Base-by-base conservation (phyloP, 108 stramenopile genomes). In the Skeletonema potamos region DNA sequence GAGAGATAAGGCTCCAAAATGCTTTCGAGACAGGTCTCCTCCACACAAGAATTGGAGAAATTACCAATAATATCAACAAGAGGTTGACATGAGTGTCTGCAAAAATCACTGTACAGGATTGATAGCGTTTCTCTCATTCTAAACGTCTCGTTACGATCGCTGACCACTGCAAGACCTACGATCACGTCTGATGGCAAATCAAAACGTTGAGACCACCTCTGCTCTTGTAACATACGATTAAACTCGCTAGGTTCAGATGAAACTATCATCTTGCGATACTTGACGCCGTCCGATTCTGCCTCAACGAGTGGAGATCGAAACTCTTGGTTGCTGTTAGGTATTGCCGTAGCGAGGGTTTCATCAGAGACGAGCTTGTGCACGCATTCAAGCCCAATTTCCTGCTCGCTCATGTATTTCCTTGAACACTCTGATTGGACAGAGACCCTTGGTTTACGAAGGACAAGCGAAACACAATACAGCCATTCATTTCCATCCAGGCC, bases 381-480 rank as follows among this genome's bases (percentile, higher is more conserved):
- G 48, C 68, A 37, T 64, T 36, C 39, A 54, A 54, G 37, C 26
- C 15, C 54, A 6, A 51, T 68, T n/a, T 64, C 46, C 58, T 54
- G 18, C 20, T 74, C 73, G 18, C 54, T 26, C 26, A 54, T n/a
- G 5, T n/a, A 32, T 22, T 41, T 70, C 17, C 27, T 58, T 9
- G 26, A 27, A 18, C 27, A 22, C 24, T 18, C 17, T 20, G 27
- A 39, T 12, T 12, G 68, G 11, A 34, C 37, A 24, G 17, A 46
- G 1, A 20, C 54, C 58, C 41, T 48, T 56, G 26, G 46, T 57
- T 68, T 73, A 48, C 79, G 81, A 27, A 92, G 70, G 12, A 89
- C 87, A 0, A 94, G 82, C 15, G 93, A 90, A 60, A 89, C 89
- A 24, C 90, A 91, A 76, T 80, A 92, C 13, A 93, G 46, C 55